Percentiles rank a stretch among this genome's conserved stretches.
Conservation (phyloP, 257 asterid genomes). For the Mitragyna speciosa region DNA sequence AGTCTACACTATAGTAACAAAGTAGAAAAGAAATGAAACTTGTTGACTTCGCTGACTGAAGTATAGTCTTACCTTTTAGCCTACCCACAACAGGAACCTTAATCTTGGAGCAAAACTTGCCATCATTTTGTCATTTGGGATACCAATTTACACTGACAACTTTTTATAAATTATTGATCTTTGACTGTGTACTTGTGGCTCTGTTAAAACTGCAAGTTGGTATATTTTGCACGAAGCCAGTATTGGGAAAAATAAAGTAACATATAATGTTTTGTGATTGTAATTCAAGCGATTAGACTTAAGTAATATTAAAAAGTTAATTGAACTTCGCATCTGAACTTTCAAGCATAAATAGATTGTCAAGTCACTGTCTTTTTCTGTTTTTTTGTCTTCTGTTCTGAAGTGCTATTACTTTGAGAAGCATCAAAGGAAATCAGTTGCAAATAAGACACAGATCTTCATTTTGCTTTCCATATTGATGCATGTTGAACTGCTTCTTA, state of each 20-base stretch:
- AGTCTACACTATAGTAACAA: background rate
- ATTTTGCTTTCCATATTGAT: background rate
- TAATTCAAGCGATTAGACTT: background rate
- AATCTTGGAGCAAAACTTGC: background rate
- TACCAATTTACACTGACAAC: too few relatives aligned
- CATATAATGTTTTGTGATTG: background rate
- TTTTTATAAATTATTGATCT: too few relatives aligned
- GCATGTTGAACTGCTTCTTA: background rate
- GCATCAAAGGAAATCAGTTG: background rate
- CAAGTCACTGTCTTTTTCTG: background rate
- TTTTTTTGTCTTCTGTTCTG: background rate
- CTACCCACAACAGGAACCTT: background rate
- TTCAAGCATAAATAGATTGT: background rate
- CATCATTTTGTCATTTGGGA: background rate
- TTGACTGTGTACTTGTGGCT: too few relatives aligned
- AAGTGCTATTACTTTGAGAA: background rate
- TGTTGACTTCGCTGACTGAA: background rate
- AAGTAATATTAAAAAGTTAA: background rate
- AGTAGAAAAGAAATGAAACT: background rate
- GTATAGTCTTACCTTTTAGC: too few relatives aligned
- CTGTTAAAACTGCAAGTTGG: background rate
- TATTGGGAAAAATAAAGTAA: background rate
- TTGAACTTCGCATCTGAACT: background rate
- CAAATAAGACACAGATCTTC: background rate
- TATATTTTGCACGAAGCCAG: background rate